Conservation (phyloP, 306 rosid species). For the Pachyrhizus erosus region DNA sequence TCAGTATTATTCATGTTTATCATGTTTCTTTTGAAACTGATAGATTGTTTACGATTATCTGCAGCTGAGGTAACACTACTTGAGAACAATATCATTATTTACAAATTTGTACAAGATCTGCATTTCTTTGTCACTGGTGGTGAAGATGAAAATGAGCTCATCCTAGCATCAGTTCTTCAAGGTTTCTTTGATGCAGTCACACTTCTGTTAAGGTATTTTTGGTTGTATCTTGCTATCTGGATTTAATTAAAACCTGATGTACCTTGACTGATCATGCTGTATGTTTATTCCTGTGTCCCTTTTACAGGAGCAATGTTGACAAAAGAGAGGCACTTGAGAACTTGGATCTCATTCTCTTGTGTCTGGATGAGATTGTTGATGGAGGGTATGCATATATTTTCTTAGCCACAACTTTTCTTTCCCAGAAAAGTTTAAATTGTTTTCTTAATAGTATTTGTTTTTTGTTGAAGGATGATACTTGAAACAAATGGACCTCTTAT, state of each 20-base stretch:
- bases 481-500: conserved; percentile 88
- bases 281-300: conserved; percentile 27
- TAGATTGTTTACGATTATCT: conserved; percentile 28
- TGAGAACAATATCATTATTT: conserved; percentile 75
- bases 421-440: not conserved
- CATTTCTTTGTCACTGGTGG: conserved; percentile 97
- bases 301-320: conserved; percentile 81
- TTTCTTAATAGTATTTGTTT: not conserved
- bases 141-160: conserved; percentile 91
- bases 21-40: conserved; percentile 37
- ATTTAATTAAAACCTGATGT: conserved; percentile 7
- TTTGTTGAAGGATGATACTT: conserved; percentile 68
- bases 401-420: conserved; percentile 26
- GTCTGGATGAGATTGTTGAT: conserved; percentile 91
- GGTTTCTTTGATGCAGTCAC: conserved; percentile 91
- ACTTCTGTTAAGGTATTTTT: conserved; percentile 78
- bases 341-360: conserved; percentile 93
- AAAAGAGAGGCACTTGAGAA: conserved; percentile 96
- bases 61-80: conserved; percentile 94
- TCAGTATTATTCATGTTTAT: conserved; percentile 10
- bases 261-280: conserved; percentile 12
- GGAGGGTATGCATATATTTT: conserved; percentile 74
- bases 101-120: conserved; percentile 91
- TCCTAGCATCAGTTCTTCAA: conserved; percentile 86
- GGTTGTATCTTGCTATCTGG: conserved; percentile 4